Percentiles rank a stretch among this genome's conserved stretches.
phyloP scores from a whole-genome alignment of 345 rosid genomes.

The Isatis tinctoria region DNA sequence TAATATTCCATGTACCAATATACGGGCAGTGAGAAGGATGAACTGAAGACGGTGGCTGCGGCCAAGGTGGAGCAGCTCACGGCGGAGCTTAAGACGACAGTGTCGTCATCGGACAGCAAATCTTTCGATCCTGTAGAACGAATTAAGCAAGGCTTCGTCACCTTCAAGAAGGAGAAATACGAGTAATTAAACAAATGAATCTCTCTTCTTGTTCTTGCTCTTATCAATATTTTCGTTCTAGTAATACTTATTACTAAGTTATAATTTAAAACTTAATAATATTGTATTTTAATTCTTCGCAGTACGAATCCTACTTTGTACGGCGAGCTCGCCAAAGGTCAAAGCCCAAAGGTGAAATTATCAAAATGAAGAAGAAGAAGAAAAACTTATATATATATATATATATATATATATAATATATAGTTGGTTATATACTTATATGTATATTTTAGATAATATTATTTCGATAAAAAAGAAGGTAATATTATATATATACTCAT shows the following conservation, averaged over 20 bases:
- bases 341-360: slow-evolving; percentile 74
- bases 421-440: not conserved
- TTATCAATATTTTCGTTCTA: not conserved
- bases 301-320: slow-evolving; percentile 71
- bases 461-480: too few species aligned
- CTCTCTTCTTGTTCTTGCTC: not conserved
- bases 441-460: not conserved
- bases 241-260: not conserved
- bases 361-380: not conserved
- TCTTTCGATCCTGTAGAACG: slow-evolving; percentile 49
- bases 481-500: not conserved
- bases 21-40: slow-evolving; percentile 66
- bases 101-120: slow-evolving; percentile 27
- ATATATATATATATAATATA: not conserved
- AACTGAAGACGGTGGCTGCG: slow-evolving; percentile 67
- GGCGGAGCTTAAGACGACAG: slow-evolving; percentile 48
- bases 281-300: not conserved
- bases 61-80: slow-evolving; percentile 70
- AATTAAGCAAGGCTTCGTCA: slow-evolving; percentile 65
- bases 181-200: slow-evolving; percentile 37
- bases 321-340: slow-evolving; percentile 79
- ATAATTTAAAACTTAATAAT: not conserved
- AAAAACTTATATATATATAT: not conserved
- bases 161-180: slow-evolving; percentile 72
- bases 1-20: not conserved